Base-by-base conservation (phyloP, 2,329 filamentous ascomycete genomes). In the Capronia americana region DNA sequence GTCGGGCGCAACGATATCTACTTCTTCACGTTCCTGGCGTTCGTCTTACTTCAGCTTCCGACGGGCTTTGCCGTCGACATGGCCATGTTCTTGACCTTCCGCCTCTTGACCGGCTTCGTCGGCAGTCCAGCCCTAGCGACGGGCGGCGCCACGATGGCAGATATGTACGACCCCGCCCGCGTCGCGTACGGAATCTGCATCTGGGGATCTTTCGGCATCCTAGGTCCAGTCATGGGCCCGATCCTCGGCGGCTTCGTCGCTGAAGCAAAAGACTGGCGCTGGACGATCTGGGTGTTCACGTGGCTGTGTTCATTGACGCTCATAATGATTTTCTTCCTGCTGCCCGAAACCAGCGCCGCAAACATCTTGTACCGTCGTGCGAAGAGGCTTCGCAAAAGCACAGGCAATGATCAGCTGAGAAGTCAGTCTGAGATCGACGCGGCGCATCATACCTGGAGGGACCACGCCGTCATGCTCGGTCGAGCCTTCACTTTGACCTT, bases 351-450 rank as follows among this genome's bases (percentile, higher is more conserved):
- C 3, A 77, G 73, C 56, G 61, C 77, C 0, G 74, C 74, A 53
- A 81, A 79, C 63, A 80, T 81, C 58, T 74, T 81, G 0, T 73
- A 77, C n/a, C 77, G 78, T 2, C 76, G 80, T 2, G 77, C 79
- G 4, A 64, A 69, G 6, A 75, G 80, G 17, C 73, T 81, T n/a
- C 75, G 81, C 50, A 77, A 83, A 72, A 76, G 85, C 41, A 88
- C 86, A 0, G 86, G 86, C 17, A 81, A 84, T 69, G 68, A 76
- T 2, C 74, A 76, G 10, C 85, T 90, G 75, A 82, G 84, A 76
- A 83, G 86, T 0, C 86, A 90, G 74, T 85, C 83, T 58, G 88
- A 91, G 75, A 86, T 91, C 66, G 84, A 88, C 72, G 84, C 87
- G 75, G 78, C 77, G 23, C 80, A 83, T 68, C 79, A 87, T 71